Evolutionary conservation across 345 rosid genomes (phyloP).

Genomic region (Citrus sinensis): DVS_A1.0 CM039168.1:2131501-2132000

Average conservation of each 20-base stretch:
- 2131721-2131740: constrained; percentile 39
- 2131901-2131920: neutral
- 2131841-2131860: constrained; percentile 60
- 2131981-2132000: constrained; percentile 14
- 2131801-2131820: constrained; percentile 30
- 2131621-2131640: neutral
- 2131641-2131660: constrained; percentile 63
- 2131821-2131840: constrained; percentile 46
- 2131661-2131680: constrained; percentile 41
- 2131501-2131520: constrained; percentile 69
- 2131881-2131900: constrained; percentile 15
- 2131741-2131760: constrained; percentile 12
- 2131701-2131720: constrained; percentile 46
- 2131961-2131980: constrained; percentile 16
- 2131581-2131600: neutral
- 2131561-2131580: neutral
- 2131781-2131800: constrained; percentile 16
- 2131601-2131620: neutral
- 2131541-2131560: constrained; percentile 24
- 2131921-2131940: neutral
- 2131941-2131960: neutral
- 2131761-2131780: constrained; percentile 13
- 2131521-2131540: constrained; percentile 61
- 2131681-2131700: constrained; percentile 51
- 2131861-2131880: constrained; percentile 48